Evolutionary conservation across 352 stramenopile genomes (phyloP).

Genomic region (Bremia lactucae): DNA sequence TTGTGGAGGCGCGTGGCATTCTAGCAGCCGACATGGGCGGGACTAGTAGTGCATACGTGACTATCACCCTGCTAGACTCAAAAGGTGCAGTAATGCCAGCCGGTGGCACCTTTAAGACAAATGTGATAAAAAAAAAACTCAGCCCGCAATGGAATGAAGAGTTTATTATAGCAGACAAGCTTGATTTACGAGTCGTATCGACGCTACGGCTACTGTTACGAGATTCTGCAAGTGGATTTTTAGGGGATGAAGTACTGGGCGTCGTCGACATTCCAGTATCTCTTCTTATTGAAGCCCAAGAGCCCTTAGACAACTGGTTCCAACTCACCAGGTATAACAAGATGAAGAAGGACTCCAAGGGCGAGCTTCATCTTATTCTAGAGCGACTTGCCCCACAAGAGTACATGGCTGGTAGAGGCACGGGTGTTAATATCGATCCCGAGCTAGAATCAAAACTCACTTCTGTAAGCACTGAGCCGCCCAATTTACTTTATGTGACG

Average conservation of each 20-base stretch:
- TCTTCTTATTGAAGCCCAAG: slow-evolving; percentile 28
- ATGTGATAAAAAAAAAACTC: slow-evolving; percentile 58
- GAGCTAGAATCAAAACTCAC: slow-evolving; percentile 13
- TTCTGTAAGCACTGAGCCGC: slow-evolving; percentile 18
- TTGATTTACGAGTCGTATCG: slow-evolving; percentile 55
- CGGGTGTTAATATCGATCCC: slow-evolving; percentile 16
- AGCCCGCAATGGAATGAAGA: slow-evolving; percentile 47
- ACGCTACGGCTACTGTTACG: slow-evolving; percentile 42
- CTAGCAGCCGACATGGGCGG: slow-evolving; percentile 55
- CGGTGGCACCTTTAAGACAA: slow-evolving; percentile 50
- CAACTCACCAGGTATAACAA: slow-evolving; percentile 45
- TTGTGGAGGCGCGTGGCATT: slow-evolving; percentile 55
- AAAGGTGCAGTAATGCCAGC: slow-evolving; percentile 28
- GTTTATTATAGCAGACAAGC: slow-evolving; percentile 47
- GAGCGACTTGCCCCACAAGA: slow-evolving; percentile 12
- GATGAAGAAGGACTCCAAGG: slow-evolving; percentile 65
- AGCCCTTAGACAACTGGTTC: slow-evolving; percentile 61
- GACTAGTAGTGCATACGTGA: slow-evolving; percentile 63
- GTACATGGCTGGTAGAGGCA: slow-evolving; percentile 8
- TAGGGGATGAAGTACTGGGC: slow-evolving; percentile 49
- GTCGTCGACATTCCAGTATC: slow-evolving; percentile 57
- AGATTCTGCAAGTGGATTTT: slow-evolving; percentile 51
- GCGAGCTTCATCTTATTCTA: slow-evolving; percentile 49
- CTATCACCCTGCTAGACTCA: slow-evolving; percentile 62
- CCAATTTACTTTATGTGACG: slow-evolving; percentile 64